phyloP scores from a whole-genome alignment of 2,329 filamentous ascomycete species.

The Trichoderma sp. region DNA sequence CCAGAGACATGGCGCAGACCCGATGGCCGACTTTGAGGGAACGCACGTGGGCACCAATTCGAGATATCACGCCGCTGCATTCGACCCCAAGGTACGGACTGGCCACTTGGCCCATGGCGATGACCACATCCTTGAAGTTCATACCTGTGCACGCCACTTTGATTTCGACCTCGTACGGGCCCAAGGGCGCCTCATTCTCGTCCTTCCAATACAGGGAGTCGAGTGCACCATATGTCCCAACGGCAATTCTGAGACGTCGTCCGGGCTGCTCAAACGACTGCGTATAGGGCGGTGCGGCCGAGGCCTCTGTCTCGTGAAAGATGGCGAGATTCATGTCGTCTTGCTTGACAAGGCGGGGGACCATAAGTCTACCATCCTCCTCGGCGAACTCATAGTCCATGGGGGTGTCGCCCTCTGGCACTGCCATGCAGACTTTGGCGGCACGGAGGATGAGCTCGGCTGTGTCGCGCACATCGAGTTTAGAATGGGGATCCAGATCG shows the following conservation, averaged over 20 bases:
- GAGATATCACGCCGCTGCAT: conserved; percentile 44
- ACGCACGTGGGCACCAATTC: conserved; percentile 63
- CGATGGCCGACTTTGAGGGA: conserved; percentile 70
- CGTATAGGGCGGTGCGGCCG: conserved; percentile 36
- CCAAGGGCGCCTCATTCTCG: conserved; percentile 36
- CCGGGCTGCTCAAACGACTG: conserved; percentile 45
- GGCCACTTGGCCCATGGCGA: conserved; percentile 45
- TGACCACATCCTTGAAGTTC: conserved; percentile 52
- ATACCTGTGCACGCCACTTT: conserved; percentile 49
- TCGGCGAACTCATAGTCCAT: conserved; percentile 39
- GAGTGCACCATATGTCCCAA: conserved; percentile 44
- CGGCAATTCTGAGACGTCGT: conserved; percentile 43
- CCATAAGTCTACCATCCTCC: conserved; percentile 35
- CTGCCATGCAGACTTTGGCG: conserved; percentile 32
- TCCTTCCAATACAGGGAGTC: conserved; percentile 48
- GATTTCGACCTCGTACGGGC: conserved; percentile 46
- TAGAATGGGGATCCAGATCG: conserved; percentile 47
- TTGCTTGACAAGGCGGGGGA: conserved; percentile 37
- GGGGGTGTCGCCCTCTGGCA: conserved; percentile 30
- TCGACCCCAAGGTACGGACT: conserved; percentile 45
- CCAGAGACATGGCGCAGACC: conserved; percentile 57
- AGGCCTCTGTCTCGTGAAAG: conserved; percentile 34
- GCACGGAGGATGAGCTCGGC: conserved; percentile 41
- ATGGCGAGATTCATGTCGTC: conserved; percentile 36
- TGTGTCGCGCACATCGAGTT: conserved; percentile 36